Base-by-base conservation (phyloP, 164 flowering plant genomes). In the Sextonia rubra region DNA sequence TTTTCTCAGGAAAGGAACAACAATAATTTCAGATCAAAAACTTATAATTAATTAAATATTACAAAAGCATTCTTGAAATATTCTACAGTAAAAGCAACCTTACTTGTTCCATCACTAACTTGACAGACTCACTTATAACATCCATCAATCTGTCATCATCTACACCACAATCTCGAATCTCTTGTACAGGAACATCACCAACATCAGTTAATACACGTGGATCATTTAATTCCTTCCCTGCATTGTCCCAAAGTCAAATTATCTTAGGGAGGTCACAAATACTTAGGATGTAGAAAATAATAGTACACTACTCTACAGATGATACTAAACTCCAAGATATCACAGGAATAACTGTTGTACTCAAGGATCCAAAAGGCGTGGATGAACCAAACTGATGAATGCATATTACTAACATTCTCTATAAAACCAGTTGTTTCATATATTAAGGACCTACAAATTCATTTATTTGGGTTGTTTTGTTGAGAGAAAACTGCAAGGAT, bases 141-240 rank as follows among this genome's bases (percentile, higher is more conserved):
- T 84, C 78, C 99, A 93, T 93, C 81, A 95, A 76, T 81, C 90
- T 89, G 32, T 89, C 97, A 84, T 95, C 99, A 82, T 88, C 93
- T 3, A 93, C 90, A 55, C 97, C 97, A 87, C 98, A 95, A 77
- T 91, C 98, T 64, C 99, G 89, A 56, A 95, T 85, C 80, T 93
- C 99, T 86, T 95, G 99, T 24, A 95, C 89, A 44, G 97, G 94
- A 64, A 95, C 90, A 83, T 95, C 99, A 70, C 99, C 99, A 69
- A 95, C 98, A 88, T 93, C 98, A 66, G 92, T 90, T 71, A 95
- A 80, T 75, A 95, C 91, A 56, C 97, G 79, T 68, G 98, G 94
- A 77, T 95, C 97, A 62, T 85, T 85, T 76, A 95, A 79, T 69
- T 87, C 89, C 71, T 93, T 91, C 80, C 99, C 99, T 95, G 88